A percentile compares a stretch with the other conserved stretches of the same genome.
phyloP scores from a whole-genome alignment of 768 basidiomycete genomes.

The Lanmaoa pseudosensibilis region DNA sequence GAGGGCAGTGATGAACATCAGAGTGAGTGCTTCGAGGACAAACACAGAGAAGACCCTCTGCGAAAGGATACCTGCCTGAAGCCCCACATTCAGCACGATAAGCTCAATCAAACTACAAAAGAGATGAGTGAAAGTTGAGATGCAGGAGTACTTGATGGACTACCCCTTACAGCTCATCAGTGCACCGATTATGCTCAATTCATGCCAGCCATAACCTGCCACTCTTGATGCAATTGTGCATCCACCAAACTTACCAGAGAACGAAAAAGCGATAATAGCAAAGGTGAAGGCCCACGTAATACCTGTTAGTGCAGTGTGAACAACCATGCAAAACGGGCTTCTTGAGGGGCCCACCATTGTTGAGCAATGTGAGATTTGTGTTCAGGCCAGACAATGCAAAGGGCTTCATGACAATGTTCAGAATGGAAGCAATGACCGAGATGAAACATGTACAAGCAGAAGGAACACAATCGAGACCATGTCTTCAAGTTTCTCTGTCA shows the following conservation, averaged over 20 bases:
- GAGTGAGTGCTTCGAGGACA: constrained; percentile 75
- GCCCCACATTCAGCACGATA: too few relatives aligned
- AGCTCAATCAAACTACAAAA: constrained; percentile 77
- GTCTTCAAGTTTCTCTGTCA: constrained; percentile 98
- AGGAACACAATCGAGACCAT: constrained; percentile 89
- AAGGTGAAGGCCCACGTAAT: constrained; percentile 89
- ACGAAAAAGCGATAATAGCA: constrained; percentile 76
- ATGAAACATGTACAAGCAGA: constrained; percentile 55
- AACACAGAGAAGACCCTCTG: constrained; percentile 91
- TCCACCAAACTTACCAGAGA: constrained; percentile 86
- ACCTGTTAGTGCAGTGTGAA: constrained; percentile 38
- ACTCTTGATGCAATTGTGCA: constrained; percentile 69
- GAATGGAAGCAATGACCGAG: not conserved
- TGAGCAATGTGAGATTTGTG: constrained; percentile 82
- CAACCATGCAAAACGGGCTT: not conserved
- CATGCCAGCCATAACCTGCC: constrained; percentile 75
- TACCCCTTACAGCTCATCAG: constrained; percentile 97
- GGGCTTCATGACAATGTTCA: constrained; percentile 54
- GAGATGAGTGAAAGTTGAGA: constrained; percentile 1
- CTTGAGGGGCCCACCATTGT: constrained; percentile 52
- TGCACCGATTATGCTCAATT: constrained; percentile 80
- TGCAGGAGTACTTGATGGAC: not conserved
- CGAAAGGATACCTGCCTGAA: constrained; percentile 75
- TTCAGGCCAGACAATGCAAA: constrained; percentile 90
- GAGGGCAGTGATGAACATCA: constrained; percentile 88